phyloP scores from a whole-genome alignment of 2,329 filamentous ascomycete species.

The Macrophomina phaseolina region DNA sequence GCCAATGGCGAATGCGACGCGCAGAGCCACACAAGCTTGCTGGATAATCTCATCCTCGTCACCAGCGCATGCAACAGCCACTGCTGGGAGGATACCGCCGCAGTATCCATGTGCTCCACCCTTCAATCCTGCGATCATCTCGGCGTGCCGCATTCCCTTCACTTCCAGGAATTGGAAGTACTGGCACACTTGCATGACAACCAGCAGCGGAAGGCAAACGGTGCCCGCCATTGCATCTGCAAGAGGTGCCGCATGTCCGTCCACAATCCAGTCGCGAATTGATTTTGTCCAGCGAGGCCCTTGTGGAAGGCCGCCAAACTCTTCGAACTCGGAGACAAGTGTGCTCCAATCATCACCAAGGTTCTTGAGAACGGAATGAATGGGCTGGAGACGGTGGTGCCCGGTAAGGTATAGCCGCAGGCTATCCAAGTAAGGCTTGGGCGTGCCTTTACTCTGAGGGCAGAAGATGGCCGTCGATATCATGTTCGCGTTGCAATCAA shows the following conservation, averaged over 20 bases:
- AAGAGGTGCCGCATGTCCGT: conserved; percentile 30
- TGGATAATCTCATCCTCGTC: conserved; percentile 31
- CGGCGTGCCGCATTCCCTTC: conserved; percentile 28
- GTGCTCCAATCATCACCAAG: background rate
- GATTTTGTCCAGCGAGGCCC: conserved; percentile 13
- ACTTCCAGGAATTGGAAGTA: conserved; percentile 34
- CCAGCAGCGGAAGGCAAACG: conserved; percentile 32
- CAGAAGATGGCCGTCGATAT: conserved; percentile 33
- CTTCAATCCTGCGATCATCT: conserved; percentile 28
- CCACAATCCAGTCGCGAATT: conserved; percentile 30
- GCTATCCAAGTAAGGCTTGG: conserved; percentile 31
- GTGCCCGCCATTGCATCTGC: conserved; percentile 31
- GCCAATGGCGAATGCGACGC: conserved; percentile 30
- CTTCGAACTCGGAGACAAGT: background rate
- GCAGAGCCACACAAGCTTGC: conserved; percentile 29
- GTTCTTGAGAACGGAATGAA: background rate
- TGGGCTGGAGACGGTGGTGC: background rate
- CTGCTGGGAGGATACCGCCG: conserved; percentile 27
- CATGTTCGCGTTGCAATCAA: no score
- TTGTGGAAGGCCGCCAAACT: background rate
- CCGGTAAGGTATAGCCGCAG: conserved; percentile 31
- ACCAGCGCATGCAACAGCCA: conserved; percentile 30
- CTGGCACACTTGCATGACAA: conserved; percentile 33
- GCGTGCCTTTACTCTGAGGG: conserved; percentile 34
- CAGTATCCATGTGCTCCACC: conserved; percentile 34